Conservation (phyloP, 2,329 filamentous ascomycete genomes). For the Colletotrichum tamarilloi region DNA sequence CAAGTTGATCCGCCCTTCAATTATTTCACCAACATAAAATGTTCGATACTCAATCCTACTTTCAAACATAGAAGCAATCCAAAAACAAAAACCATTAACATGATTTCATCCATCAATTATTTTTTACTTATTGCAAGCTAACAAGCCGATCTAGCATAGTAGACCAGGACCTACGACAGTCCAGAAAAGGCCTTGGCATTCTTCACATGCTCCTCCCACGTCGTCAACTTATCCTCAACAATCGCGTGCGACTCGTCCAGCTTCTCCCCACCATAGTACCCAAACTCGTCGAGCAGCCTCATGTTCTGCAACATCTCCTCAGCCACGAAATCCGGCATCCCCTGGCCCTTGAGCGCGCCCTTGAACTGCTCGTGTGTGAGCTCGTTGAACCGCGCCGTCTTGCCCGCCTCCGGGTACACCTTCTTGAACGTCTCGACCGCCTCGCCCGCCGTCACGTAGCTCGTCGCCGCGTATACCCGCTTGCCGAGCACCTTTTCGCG, state of each 20-base stretch:
- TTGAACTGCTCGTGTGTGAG: conserved; percentile 49
- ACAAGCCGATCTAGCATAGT: not conserved
- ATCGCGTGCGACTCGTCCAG: conserved; percentile 46
- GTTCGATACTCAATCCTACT: not conserved
- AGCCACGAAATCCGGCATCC: conserved; percentile 40
- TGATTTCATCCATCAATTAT: not conserved
- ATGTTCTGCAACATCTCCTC: conserved; percentile 56
- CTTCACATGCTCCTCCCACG: conserved; percentile 52
- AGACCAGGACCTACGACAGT: conserved; percentile 44
- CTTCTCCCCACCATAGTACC: conserved; percentile 51
- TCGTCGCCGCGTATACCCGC: conserved; percentile 48
- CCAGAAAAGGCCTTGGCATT: conserved; percentile 46
- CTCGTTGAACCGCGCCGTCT: conserved; percentile 43
- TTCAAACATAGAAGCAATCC: not conserved
- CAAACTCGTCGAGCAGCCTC: conserved; percentile 52
- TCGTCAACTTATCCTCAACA: conserved; percentile 49
- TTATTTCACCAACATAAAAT: not conserved
- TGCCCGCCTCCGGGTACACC: conserved; percentile 49
- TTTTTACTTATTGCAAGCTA: not conserved
- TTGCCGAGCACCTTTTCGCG: conserved; percentile 43
- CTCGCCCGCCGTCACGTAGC: conserved; percentile 48
- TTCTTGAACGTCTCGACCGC: conserved; percentile 43
- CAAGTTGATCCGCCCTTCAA: not conserved
- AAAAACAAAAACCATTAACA: too few relatives aligned
- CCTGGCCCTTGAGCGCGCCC: conserved; percentile 43